A percentile compares a stretch with the other conserved stretches of the same genome.
phyloP scores from a whole-genome alignment of 2,329 filamentous ascomycete genomes.

The Monosporascus sp. region DNA sequence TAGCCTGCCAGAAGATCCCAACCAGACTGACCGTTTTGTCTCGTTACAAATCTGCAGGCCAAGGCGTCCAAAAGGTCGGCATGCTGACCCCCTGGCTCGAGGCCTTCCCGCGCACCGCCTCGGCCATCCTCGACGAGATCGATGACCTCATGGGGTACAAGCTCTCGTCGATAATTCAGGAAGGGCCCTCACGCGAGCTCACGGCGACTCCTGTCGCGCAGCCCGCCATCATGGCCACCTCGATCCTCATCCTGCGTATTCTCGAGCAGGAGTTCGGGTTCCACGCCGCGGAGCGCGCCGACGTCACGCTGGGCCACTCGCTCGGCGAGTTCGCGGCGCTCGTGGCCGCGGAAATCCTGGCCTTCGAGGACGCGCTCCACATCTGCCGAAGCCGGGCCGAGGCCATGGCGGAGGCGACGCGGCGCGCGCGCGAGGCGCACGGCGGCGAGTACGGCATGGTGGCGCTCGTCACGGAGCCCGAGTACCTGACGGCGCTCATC shows the following conservation, averaged over 20 bases:
- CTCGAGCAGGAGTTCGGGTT: conserved; percentile 84
- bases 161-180: conserved; percentile 71
- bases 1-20: too few species aligned
- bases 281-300: conserved; percentile 62
- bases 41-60: conserved; percentile 47
- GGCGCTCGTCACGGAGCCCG: conserved; percentile 80
- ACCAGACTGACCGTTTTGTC: too few species aligned
- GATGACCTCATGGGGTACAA: conserved; percentile 70
- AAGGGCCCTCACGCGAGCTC: conserved; percentile 71
- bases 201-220: conserved; percentile 85
- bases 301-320: conserved; percentile 84
- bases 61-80: conserved; percentile 84
- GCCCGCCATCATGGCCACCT: conserved; percentile 94
- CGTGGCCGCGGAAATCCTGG: conserved; percentile 75
- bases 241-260: conserved; percentile 81
- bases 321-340: conserved; percentile 91
- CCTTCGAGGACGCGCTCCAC: conserved; percentile 71
- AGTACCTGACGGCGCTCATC: conserved; percentile 66
- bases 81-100: conserved; percentile 85
- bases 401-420: conserved; percentile 75
- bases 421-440: conserved; percentile 57
- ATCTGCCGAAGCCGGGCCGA: conserved; percentile 75
- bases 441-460: conserved; percentile 93
- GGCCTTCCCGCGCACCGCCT: conserved; percentile 74
- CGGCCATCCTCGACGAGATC: conserved; percentile 78